Conservation (phyloP, 768 basidiomycete genomes). For the Panaeolus cyanescens region DNA sequence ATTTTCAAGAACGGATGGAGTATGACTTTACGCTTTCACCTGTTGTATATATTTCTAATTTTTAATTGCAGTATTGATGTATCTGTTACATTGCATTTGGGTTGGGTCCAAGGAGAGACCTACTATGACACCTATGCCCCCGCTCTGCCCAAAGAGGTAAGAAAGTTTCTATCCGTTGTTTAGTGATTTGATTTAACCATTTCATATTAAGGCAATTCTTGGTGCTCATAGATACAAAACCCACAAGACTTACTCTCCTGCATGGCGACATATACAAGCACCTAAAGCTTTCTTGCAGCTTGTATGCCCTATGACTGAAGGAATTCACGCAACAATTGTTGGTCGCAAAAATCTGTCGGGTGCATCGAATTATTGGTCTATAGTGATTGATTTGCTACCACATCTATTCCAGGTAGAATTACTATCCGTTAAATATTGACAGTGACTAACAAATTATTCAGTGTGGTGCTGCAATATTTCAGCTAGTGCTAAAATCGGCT, state of each 20-base stretch:
- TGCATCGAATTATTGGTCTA: conserved; percentile 24
- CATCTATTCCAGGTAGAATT: conserved; percentile 25
- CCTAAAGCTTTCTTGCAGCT: conserved; percentile 22
- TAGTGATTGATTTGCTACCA: conserved; percentile 20
- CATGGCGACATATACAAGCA: conserved; percentile 23
- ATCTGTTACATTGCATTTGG: conserved; percentile 22
- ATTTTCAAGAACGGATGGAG: conserved; percentile 26
- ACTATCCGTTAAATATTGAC: too few relatives aligned
- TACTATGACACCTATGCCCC: conserved; percentile 24
- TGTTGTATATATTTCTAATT: background rate
- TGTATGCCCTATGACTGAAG: conserved; percentile 29
- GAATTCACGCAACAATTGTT: conserved; percentile 14
- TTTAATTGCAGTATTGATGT: conserved; percentile 17
- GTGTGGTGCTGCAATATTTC: conserved; percentile 25
- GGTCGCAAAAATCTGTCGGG: conserved; percentile 19
- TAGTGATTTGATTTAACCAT: too few relatives aligned
- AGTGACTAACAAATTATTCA: conserved; percentile 12
- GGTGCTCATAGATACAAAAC: conserved; percentile 23
- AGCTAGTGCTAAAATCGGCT: conserved; percentile 20
- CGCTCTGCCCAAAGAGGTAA: conserved; percentile 22
- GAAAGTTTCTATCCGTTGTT: background rate
- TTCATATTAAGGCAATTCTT: conserved; percentile 22
- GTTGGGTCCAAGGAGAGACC: conserved; percentile 25
- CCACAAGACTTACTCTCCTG: conserved; percentile 24
- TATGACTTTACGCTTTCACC: conserved; percentile 4